Evolutionary conservation across 2,329 filamentous ascomycete species (phyloP), one percentile per base, ranked within the genome.

Genomic region (Fusarium beomiforme): DNA sequence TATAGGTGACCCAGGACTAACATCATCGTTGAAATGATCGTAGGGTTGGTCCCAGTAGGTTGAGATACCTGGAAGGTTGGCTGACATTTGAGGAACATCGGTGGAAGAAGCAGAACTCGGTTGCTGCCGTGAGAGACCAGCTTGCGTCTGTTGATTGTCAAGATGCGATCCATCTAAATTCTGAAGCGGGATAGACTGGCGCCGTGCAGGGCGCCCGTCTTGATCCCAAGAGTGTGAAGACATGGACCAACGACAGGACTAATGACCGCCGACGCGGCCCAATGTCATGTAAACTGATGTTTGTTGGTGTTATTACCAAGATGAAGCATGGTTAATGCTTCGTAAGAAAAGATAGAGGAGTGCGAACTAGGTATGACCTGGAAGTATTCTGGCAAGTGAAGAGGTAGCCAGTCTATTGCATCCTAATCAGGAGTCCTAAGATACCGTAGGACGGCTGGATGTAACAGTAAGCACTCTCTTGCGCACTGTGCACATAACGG

Each of bases 111-210:
- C 47, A 21, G 59, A 61, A 17, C 64, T 37, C 23, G 55, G 55
- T 23, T 70, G 66, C 31, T 70, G 67, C 10, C 44, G 55, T 23
- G 63, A 46, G 21, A 61, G 60, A 34, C 61, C 69, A 39, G 58
- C 47, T 29, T 63, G 63, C 24, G 62, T 41, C 39, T 69, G 53
- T 37, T 65, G 50, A 42, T 61, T 51, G 31, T 68, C 64, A 34
- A 64, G 64, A 31, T 70, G 63, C 16, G 74, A 57, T 34, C 71
- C 69, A 59, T 80, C 78, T 37, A 93, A 83, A 74, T 91, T 88
- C 80, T 90, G 90, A 64, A 95, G 84, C 65, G 92, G 92, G 82
- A 96, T 95, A 69, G 91, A 91, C 76, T 72, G 78, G 57, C 73
- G 76, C 62, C 73, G 75, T 54, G 63, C 64, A 59, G 73, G 66